A percentile compares a stretch with the other conserved stretches of the same genome.
Conservation (phyloP, 2,329 filamentous ascomycete genomes). For the Myriosclerotinia duriaeana region DNA sequence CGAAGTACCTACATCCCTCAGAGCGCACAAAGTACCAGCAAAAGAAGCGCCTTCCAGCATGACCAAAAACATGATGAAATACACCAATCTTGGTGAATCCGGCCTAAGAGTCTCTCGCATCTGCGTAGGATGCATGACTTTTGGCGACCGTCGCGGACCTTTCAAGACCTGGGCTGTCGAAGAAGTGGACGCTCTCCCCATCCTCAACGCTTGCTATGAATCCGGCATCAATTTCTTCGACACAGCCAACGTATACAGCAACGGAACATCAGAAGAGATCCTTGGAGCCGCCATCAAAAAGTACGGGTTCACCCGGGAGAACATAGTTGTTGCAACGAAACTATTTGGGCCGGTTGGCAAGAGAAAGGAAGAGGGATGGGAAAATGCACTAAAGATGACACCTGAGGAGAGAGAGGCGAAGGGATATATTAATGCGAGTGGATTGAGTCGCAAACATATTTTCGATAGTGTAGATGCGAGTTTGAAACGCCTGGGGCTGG, state of each 20-base stretch:
- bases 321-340: conserved; percentile 67
- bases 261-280: conserved; percentile 47
- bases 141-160: conserved; percentile 41
- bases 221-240: conserved; percentile 56
- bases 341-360: conserved; percentile 43
- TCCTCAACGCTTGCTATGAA: conserved; percentile 53
- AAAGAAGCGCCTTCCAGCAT: not conserved
- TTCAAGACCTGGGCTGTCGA: conserved; percentile 22
- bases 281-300: conserved; percentile 58
- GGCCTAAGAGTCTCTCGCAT: conserved; percentile 54
- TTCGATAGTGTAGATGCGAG: conserved; percentile 63
- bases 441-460: conserved; percentile 62
- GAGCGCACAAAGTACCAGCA: not conserved
- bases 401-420: conserved; percentile 43
- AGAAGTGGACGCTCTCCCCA: conserved; percentile 45
- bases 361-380: conserved; percentile 22
- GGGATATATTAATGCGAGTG: conserved; percentile 48
- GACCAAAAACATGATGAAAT: conserved; percentile 27
- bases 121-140: conserved; percentile 53
- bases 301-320: conserved; percentile 62
- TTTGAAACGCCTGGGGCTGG: conserved; percentile 51
- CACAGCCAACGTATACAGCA: conserved; percentile 51
- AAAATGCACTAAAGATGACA: conserved; percentile 20
- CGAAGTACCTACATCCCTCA: not conserved
- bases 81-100: conserved; percentile 44